A percentile compares a stretch with the other conserved stretches of the same genome.
These are phyloP conservation scores for Solioccasus polychromus DNA, from an alignment of 768 basidiomycete species.

Conservation along the genomic window DNA sequence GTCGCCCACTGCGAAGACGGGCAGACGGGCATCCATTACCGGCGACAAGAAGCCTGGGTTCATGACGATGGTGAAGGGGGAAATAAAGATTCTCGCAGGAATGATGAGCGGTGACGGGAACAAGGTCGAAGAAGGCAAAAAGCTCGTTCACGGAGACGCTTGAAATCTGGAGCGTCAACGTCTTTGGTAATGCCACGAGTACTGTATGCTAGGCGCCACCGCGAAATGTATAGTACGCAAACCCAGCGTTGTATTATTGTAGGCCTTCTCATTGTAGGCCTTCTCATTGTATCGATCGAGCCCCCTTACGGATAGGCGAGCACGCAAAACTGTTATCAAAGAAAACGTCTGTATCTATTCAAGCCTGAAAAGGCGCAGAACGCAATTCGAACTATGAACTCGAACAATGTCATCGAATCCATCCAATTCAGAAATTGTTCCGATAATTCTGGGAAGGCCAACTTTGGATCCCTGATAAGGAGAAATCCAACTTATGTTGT, in stretches of 20 bases:
- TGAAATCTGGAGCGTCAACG: slow-evolving; percentile 9
- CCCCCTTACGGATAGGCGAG: too few relatives aligned
- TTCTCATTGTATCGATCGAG: too few relatives aligned
- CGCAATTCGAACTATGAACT: too few relatives aligned
- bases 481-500: too few relatives aligned
- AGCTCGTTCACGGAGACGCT: slow-evolving; percentile 22
- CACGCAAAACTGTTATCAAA: too few relatives aligned
- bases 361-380: too few relatives aligned
- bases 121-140: slow-evolving; percentile 29
- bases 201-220: slow-evolving; percentile 2
- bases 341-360: too few relatives aligned
- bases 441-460: too few relatives aligned
- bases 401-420: too few relatives aligned
- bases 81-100: slow-evolving; percentile 33
- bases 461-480: too few relatives aligned
- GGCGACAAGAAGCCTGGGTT: slow-evolving; percentile 25
- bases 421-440: too few relatives aligned
- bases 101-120: slow-evolving; percentile 28
- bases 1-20: not conserved
- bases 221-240: slow-evolving; percentile 5
- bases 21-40: not conserved
- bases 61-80: slow-evolving; percentile 31
- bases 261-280: too few relatives aligned
- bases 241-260: slow-evolving; percentile 3
- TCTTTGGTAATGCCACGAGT: not conserved